Evolutionary conservation across 306 rosid genomes (phyloP), one percentile per base, ranked within the genome.

Genomic region (Amphicarpaea edgeworthii): DNA sequence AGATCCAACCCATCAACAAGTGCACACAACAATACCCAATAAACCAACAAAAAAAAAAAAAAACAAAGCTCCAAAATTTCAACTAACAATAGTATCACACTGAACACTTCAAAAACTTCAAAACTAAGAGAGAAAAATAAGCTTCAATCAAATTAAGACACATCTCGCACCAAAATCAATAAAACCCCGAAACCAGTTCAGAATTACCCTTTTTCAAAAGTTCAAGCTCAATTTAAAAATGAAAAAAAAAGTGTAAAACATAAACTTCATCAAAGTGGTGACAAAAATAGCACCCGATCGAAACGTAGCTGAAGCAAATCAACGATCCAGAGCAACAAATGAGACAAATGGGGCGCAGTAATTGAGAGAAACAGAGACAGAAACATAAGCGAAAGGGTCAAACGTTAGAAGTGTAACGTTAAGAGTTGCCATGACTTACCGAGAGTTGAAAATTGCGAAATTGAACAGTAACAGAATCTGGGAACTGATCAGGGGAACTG

Each of bases 1-100:
- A 87, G 93, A 93, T 91, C 97, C 89, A 86, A 86, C 82, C 57
- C 89, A 75, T 80, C 82, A 80, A 77, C 83, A 77, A 86, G 66
- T 77, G 60, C 83, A 61, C 68, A 72, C 70, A 74, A 82, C 45
- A 62, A 59, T 30, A 77, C 8, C 60, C 55, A 80, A 79, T 43
- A 78, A 68, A 63, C 46, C 67, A 75, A 43, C 55, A 79, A 19
- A 24, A 58, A 9, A 16, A 30, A 60, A 69, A 9, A 16, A 30
- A 60, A 69, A 19, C 6, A 24, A 60, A 63, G 14, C 49, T 74
- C 78, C 26, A 58, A 77, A 78, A 79, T 38, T 77, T 58, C 73
- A 79, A 72, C 75, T 47, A 69, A 49, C 49, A 72, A 72, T 47
- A 55, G 15, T 45, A 72, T 68, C 81, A 75, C 84, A 58, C 61